phyloP scores from a whole-genome alignment of 1,284 basidiomycete genomes.

The Pseudozyma sp. region DNA sequence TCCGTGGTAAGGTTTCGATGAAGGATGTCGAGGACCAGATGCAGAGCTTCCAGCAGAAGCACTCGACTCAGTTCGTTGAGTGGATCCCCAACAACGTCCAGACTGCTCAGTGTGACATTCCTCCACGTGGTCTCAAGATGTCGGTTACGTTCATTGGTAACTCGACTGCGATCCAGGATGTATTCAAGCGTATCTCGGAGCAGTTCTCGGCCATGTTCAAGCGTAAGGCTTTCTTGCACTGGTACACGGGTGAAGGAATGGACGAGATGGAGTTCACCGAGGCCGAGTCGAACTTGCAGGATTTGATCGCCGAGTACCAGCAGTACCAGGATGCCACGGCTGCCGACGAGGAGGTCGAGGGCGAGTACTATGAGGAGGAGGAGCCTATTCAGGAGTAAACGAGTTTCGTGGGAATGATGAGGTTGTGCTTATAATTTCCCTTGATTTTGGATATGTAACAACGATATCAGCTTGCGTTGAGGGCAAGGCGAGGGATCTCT shows the following conservation, averaged over 20 bases:
- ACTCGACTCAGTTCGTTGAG: slow-evolving; percentile 67
- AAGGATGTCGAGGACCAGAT: slow-evolving; percentile 72
- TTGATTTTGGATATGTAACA: slow-evolving; percentile 7
- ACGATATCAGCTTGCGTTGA: no score
- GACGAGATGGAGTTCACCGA: slow-evolving; percentile 70
- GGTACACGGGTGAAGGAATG: slow-evolving; percentile 70
- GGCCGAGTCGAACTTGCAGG: slow-evolving; percentile 69
- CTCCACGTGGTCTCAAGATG: slow-evolving; percentile 67
- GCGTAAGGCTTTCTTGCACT: slow-evolving; percentile 70
- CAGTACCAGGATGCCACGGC: slow-evolving; percentile 71
- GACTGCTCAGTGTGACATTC: slow-evolving; percentile 68
- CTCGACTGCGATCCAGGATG: slow-evolving; percentile 68
- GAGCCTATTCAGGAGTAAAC: slow-evolving; percentile 51
- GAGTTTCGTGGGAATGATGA: no score
- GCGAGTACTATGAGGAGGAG: slow-evolving; percentile 62
- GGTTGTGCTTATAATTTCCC: background rate
- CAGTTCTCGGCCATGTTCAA: slow-evolving; percentile 69
- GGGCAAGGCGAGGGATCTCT: no score
- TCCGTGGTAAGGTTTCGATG: slow-evolving; percentile 64
- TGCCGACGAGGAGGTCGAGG: slow-evolving; percentile 70
- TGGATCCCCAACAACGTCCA: slow-evolving; percentile 69
- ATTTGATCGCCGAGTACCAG: slow-evolving; percentile 71
- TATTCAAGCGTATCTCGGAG: slow-evolving; percentile 68
- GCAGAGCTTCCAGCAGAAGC: slow-evolving; percentile 66
- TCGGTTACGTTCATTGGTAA: slow-evolving; percentile 69